Percentiles rank a stretch among this genome's conserved stretches.
These are phyloP conservation scores for Angomonas desouzai DNA, from an alignment of 208 protist species.

Conservation along the genomic window DNA sequence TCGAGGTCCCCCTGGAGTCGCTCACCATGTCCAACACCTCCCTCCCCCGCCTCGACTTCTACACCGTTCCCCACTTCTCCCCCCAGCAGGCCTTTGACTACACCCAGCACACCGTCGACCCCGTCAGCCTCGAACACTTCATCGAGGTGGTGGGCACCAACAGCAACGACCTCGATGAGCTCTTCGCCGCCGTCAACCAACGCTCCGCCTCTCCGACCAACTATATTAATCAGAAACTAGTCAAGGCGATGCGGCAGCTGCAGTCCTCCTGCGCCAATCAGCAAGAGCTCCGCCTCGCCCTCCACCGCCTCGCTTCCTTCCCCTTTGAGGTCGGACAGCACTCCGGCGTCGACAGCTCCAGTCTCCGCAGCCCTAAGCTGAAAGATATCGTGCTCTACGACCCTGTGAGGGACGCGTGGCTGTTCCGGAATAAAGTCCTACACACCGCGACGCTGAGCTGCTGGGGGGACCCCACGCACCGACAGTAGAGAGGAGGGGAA, in stretches of 20 bases:
- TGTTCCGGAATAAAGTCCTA: slow-evolving; percentile 60
- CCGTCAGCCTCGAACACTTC: slow-evolving; percentile 9
- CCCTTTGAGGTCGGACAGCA: slow-evolving; percentile 33
- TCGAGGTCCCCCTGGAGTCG: slow-evolving; percentile 12
- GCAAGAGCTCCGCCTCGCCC: slow-evolving; percentile 23
- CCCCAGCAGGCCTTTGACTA: slow-evolving; percentile 11
- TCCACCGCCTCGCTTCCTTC: slow-evolving; percentile 40
- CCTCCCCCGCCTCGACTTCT: slow-evolving; percentile 11
- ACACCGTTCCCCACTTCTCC: slow-evolving; percentile 10
- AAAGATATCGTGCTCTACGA: slow-evolving; percentile 79
- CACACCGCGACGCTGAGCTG: slow-evolving; percentile 60
- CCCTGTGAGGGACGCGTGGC: slow-evolving; percentile 65
- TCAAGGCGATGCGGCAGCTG: slow-evolving; percentile 15
- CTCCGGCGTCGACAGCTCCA: slow-evolving; percentile 28
- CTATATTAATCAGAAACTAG: slow-evolving; percentile 7
- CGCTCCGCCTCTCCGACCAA: neutral
- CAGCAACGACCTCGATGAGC: slow-evolving; percentile 15
- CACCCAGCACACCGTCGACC: slow-evolving; percentile 14
- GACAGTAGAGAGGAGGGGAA: slow-evolving; percentile 1
- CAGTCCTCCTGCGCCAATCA: slow-evolving; percentile 28
- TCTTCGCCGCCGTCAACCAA: slow-evolving; percentile 13
- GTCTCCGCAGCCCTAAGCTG: slow-evolving; percentile 37
- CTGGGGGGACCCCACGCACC: slow-evolving; percentile 24
- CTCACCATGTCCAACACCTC: slow-evolving; percentile 15
- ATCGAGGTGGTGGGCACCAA: slow-evolving; percentile 12